Evolutionary conservation across 2,329 filamentous ascomycete species (phyloP).

Genomic region (Exophiala sideris): DNA sequence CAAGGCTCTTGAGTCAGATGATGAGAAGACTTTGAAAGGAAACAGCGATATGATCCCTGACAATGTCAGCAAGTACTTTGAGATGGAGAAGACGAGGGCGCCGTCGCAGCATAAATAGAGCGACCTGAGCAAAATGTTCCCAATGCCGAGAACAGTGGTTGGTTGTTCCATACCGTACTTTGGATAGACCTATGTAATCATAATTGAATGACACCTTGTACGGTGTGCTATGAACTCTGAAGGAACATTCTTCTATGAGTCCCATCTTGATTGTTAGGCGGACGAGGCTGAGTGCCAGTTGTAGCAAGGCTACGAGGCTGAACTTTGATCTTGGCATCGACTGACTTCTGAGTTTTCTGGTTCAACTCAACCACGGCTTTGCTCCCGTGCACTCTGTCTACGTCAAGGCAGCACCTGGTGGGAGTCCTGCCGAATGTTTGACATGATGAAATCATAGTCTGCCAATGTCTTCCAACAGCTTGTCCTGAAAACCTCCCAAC

Average conservation of each 20-base stretch:
- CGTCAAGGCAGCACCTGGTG: not conserved
- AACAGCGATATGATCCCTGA: slow-evolving; percentile 5
- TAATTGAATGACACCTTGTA: too few species aligned
- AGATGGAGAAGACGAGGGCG: slow-evolving; percentile 1
- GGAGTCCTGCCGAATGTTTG: not conserved
- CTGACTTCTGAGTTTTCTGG: not conserved
- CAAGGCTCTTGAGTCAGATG: slow-evolving; percentile 8
- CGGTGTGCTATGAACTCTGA: too few species aligned
- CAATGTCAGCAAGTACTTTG: slow-evolving; percentile 12
- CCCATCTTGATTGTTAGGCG: too few species aligned
- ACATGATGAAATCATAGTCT: not conserved
- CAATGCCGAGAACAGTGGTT: too few species aligned
- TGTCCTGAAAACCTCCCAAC: not conserved
- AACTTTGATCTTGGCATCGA: not conserved
- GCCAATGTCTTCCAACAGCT: not conserved
- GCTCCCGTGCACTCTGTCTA: not conserved
- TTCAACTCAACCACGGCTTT: too few species aligned
- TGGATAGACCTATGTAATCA: too few species aligned
- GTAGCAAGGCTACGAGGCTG: not conserved
- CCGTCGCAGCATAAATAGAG: too few species aligned
- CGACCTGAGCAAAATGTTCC: too few species aligned
- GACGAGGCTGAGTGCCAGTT: not conserved
- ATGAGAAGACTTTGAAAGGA: slow-evolving; percentile 5
- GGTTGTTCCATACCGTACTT: too few species aligned
- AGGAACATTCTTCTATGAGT: too few species aligned